Evolutionary conservation across 2,329 filamentous ascomycete species (phyloP).

Genomic region (Colletotrichum tabaci): DNA sequence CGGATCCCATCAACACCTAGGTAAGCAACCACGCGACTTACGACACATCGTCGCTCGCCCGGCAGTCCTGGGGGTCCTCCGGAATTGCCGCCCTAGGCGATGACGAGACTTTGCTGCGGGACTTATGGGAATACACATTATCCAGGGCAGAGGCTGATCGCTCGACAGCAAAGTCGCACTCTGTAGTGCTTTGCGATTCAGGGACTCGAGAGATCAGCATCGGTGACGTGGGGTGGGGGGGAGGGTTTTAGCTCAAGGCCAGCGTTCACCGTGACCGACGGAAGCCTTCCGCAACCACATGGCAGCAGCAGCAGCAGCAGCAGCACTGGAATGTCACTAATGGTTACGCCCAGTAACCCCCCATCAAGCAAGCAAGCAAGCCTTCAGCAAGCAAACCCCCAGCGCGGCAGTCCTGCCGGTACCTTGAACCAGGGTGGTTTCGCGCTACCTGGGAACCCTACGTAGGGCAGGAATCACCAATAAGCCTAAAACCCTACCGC

Average conservation of each 20-base stretch:
- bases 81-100: neutral
- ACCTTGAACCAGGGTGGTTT: neutral
- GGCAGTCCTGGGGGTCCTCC: neutral
- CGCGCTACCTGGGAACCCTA: neutral
- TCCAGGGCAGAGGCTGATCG: neutral
- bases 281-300: conserved; percentile 18
- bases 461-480: neutral
- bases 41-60: neutral
- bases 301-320: neutral
- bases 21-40: neutral
- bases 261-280: neutral
- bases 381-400: too few species aligned
- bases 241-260: neutral
- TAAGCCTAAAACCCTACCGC: neutral
- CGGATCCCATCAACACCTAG: conserved; percentile 1
- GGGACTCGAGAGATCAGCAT: conserved; percentile 16
- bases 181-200: conserved; percentile 3
- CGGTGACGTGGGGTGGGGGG: conserved; percentile 27
- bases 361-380: too few species aligned
- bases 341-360: neutral
- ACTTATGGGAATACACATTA: neutral
- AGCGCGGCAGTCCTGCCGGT: neutral
- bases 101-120: neutral
- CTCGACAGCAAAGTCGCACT: neutral
- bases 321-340: neutral